Evolutionary conservation across 2,329 filamentous ascomycete genomes (phyloP).

Genomic region (Trematosphaeria pertusa): DNA sequence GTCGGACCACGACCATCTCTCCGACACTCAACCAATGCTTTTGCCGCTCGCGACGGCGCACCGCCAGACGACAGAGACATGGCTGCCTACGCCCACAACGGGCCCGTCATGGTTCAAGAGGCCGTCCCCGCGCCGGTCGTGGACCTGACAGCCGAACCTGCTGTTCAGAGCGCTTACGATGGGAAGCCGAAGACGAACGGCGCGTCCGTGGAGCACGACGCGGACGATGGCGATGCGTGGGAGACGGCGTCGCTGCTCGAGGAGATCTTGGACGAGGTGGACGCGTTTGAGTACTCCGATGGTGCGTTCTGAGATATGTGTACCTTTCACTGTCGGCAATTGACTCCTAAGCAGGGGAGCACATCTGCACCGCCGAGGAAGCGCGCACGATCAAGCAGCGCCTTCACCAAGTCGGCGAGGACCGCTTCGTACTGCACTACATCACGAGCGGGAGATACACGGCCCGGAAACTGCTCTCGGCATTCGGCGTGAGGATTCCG

Average conservation of each 20-base stretch:
- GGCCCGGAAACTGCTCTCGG: slow-evolving; percentile 83
- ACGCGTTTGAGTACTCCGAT: slow-evolving; percentile 36
- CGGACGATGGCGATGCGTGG: slow-evolving; percentile 36
- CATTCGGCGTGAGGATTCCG: slow-evolving; percentile 80
- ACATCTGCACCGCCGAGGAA: slow-evolving; percentile 57
- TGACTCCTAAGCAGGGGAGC: slow-evolving; percentile 23
- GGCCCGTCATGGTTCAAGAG: slow-evolving; percentile 37
- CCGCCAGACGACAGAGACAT: slow-evolving; percentile 25
- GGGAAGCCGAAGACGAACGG: slow-evolving; percentile 19
- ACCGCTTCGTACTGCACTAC: slow-evolving; percentile 72
- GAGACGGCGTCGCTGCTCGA: slow-evolving; percentile 43
- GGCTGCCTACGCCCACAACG: slow-evolving; percentile 35
- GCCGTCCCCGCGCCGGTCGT: slow-evolving; percentile 23
- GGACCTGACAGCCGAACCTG: slow-evolving; percentile 23
- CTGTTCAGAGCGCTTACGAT: slow-evolving; percentile 23
- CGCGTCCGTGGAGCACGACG: slow-evolving; percentile 21
- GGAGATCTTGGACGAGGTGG: slow-evolving; percentile 42
- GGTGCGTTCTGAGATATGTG: no score
- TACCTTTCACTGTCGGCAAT: no score
- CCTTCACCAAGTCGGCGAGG: slow-evolving; percentile 77
- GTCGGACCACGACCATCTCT: slow-evolving; percentile 22
- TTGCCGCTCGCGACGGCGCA: slow-evolving; percentile 14
- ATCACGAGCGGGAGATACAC: slow-evolving; percentile 68
- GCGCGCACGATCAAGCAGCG: slow-evolving; percentile 71
- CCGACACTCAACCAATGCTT: slow-evolving; percentile 15